Evolutionary conservation across 176 grass and related monocot species (phyloP).

Genomic region (Areca catechu): DNA sequence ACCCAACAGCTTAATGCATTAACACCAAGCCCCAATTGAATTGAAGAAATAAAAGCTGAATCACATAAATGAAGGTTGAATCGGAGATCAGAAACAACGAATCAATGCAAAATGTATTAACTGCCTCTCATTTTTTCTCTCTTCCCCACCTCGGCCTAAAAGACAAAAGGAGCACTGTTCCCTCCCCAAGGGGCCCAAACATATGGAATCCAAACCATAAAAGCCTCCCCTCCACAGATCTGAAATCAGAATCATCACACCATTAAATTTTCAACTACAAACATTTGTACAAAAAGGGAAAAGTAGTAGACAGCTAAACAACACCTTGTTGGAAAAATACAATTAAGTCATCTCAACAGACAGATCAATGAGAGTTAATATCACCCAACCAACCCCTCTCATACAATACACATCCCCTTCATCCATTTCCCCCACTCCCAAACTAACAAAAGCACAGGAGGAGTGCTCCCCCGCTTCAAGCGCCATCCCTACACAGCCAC

Average conservation of each 20-base stretch:
- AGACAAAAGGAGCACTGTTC: slow-evolving; percentile 33
- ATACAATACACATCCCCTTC: not conserved
- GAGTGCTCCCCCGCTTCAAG: slow-evolving; percentile 7
- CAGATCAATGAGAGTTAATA: slow-evolving; percentile 37
- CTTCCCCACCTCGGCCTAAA: slow-evolving; percentile 8
- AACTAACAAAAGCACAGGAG: not conserved
- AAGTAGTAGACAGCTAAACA: slow-evolving; percentile 47
- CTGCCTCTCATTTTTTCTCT: slow-evolving; percentile 7
- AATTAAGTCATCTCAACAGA: slow-evolving; percentile 37
- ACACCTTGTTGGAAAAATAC: slow-evolving; percentile 31
- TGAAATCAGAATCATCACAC: not conserved
- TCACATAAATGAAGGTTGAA: no score
- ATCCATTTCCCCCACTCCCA: slow-evolving; percentile 21
- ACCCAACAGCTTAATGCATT: no score
- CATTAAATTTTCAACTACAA: slow-evolving; percentile 12
- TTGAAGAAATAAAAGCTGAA: no score
- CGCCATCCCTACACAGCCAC: not conserved
- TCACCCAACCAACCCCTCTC: slow-evolving; percentile 12
- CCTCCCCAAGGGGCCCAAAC: slow-evolving; percentile 9
- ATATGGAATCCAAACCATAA: not conserved
- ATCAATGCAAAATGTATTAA: slow-evolving; percentile 3
- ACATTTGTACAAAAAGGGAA: slow-evolving; percentile 21
- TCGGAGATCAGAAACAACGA: no score
- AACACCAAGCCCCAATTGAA: no score
- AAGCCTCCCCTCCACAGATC: not conserved